Base-by-base conservation (phyloP, 2,329 filamentous ascomycete genomes). In the Colletotrichum tabaci region DNA sequence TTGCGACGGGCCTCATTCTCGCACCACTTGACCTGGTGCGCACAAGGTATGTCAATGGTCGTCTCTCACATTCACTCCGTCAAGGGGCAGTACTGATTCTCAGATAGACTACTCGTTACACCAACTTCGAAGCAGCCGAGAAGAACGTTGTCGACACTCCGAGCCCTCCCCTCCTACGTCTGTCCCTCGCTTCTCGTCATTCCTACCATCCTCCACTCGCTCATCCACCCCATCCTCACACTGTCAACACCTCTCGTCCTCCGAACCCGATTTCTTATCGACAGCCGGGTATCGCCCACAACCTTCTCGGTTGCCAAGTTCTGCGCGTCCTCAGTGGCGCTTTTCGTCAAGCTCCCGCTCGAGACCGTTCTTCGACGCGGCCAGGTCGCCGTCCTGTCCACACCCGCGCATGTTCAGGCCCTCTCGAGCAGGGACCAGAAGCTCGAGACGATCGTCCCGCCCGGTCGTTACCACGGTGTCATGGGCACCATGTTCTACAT, bases 401-500 rank as follows among this genome's bases (percentile, higher is more conserved):
- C 87, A 16, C 86, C 87, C 1, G 77, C 83, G 13, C 88, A 90
- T 67, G 74, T 87, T 2, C 80, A 81, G 13, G 88, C 90, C 0
- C 81, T 89, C 3, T 84, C 86, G 23, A 42, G 63, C 47, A 77
- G 80, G 38, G 81, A 80, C 4, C 79, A 80, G 42, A 80, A 82
- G 58, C 79, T 93, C 56, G 91, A 94, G 66, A 95, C 94, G 0
- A 91, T 98, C 66, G 91, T 98, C 0, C 91, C 93, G 2, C 87
- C 94, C 0, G 95, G 95, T 2, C 89, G 89, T 4, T 99, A 98
- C 80, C 87, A 90, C 44, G 96, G 96, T n/a, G 87, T 98, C 1
- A 80, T 96, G n/a, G 94, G 94, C 3, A 98, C 96, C 2, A 95
- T 98, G 89, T 96, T 94, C 86, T 89, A 90, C 72, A 96, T 99